These are phyloP conservation scores for Phytophthora pisi DNA, from an alignment of 352 stramenopile genomes.

Conservation along the genomic window DNA sequence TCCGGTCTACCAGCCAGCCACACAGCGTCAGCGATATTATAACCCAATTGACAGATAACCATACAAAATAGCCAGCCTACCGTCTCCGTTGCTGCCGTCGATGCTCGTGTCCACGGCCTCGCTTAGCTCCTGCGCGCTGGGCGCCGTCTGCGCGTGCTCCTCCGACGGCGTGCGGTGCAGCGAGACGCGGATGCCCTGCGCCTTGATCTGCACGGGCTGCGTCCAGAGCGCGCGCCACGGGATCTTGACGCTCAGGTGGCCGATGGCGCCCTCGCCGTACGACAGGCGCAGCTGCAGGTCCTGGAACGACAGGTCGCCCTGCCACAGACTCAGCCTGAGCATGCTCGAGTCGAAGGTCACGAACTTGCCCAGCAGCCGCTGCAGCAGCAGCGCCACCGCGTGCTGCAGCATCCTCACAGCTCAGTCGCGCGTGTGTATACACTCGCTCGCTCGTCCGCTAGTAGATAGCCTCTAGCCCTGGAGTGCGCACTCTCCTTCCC, in stretches of 20 bases:
- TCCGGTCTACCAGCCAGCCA: slow-evolving; percentile 52
- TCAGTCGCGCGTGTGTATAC: too few relatives aligned
- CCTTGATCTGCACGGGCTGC: slow-evolving; percentile 80
- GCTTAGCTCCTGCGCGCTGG: slow-evolving; percentile 1
- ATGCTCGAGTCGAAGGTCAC: slow-evolving; percentile 88
- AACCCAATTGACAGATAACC: background rate
- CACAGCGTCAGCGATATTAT: slow-evolving; percentile 8
- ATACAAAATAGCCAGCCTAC: slow-evolving; percentile 11
- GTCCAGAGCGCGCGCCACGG: slow-evolving; percentile 87
- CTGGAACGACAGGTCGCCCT: slow-evolving; percentile 85
- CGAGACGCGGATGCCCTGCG: slow-evolving; percentile 70
- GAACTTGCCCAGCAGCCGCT: slow-evolving; percentile 89
- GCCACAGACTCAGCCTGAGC: slow-evolving; percentile 85
- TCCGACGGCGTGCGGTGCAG: slow-evolving; percentile 59
- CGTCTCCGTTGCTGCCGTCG: slow-evolving; percentile 46
- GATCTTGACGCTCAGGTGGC: slow-evolving; percentile 82
- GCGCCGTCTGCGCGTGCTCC: slow-evolving; percentile 13
- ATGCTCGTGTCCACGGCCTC: slow-evolving; percentile 36
- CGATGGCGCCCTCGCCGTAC: slow-evolving; percentile 81
- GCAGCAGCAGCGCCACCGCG: slow-evolving; percentile 81
- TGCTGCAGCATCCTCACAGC: slow-evolving; percentile 71
- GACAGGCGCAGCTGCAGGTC: slow-evolving; percentile 80
- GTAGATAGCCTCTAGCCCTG: background rate
- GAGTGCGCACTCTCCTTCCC: background rate
- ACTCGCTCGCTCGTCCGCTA: background rate